These are phyloP conservation scores for Physaria fendleri DNA, from an alignment of 345 rosid genomes.

Conservation along the genomic window DNA sequence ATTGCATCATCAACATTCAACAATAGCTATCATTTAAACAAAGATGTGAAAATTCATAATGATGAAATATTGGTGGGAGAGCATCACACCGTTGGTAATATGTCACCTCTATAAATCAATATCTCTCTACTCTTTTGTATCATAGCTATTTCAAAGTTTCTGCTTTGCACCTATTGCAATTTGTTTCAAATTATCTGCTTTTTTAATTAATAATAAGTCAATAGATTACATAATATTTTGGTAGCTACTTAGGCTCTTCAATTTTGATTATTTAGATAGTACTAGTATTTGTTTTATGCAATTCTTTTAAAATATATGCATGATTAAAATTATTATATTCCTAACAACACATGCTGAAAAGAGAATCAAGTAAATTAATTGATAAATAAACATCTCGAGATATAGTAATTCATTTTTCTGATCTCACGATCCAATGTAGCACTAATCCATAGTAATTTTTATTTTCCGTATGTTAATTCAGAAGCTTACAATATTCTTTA, in stretches of 20 bases:
- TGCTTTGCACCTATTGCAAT: conserved; percentile 6
- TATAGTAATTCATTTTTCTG: neutral
- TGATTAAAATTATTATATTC: conserved; percentile 11
- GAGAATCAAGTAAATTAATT: neutral
- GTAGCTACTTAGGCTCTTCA: conserved; percentile 15
- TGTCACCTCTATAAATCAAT: conserved; percentile 31
- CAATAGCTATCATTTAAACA: neutral
- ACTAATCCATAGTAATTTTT: conserved; percentile 18
- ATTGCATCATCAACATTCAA: neutral
- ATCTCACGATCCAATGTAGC: conserved; percentile 26
- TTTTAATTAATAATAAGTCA: neutral
- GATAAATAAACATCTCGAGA: neutral
- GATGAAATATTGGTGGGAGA: conserved; percentile 30
- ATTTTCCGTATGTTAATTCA: neutral
- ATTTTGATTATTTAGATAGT: neutral
- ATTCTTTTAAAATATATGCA: conserved; percentile 1
- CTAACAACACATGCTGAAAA: neutral
- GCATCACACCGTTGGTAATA: conserved; percentile 26
- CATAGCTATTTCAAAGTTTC: conserved; percentile 18
- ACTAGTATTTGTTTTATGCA: neutral
- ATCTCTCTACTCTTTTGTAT: conserved; percentile 27
- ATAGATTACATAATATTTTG: neutral
- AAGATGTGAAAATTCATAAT: conserved; percentile 15
- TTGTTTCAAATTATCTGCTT: neutral
- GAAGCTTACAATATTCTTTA: neutral